Conservation (phyloP, 305 asterid species). For the Solanum hybrid region DNA sequence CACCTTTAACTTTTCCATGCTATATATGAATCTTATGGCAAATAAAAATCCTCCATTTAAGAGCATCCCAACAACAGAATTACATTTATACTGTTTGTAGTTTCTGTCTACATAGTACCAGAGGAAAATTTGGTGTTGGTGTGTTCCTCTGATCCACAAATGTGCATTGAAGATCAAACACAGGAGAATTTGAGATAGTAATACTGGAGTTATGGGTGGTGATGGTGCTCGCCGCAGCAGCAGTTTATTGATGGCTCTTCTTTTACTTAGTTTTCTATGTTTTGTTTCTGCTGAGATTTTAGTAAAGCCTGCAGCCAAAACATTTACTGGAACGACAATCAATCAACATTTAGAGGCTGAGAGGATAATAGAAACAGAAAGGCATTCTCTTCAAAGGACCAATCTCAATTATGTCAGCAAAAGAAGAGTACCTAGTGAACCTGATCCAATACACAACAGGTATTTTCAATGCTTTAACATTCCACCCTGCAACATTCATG, state of each 20-base stretch:
- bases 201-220: not conserved
- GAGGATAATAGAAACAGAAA: slow-evolving; percentile 13
- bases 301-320: slow-evolving; percentile 13
- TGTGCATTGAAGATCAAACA: not conserved
- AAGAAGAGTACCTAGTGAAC: slow-evolving; percentile 76
- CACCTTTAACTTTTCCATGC: not conserved
- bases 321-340: slow-evolving; percentile 15
- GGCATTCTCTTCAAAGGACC: slow-evolving; percentile 18
- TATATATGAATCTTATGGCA: not conserved
- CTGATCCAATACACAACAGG: slow-evolving; percentile 96
- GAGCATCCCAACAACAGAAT: not conserved
- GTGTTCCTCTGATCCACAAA: not conserved
- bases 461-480: slow-evolving; percentile 8
- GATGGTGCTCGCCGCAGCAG: slow-evolving; percentile 14
- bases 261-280: slow-evolving; percentile 34
- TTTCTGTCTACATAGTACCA: not conserved
- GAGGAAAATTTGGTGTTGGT: not conserved
- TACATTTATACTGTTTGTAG: not conserved
- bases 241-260: slow-evolving; percentile 18
- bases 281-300: slow-evolving; percentile 29
- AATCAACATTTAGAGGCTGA: slow-evolving; percentile 5
- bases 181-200: not conserved
- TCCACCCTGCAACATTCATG: not conserved
- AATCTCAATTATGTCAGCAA: slow-evolving; percentile 47
- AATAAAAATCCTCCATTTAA: not conserved